Evolutionary conservation across 208 protist species (phyloP).

Genomic region (Lotmaria passim): DNA sequence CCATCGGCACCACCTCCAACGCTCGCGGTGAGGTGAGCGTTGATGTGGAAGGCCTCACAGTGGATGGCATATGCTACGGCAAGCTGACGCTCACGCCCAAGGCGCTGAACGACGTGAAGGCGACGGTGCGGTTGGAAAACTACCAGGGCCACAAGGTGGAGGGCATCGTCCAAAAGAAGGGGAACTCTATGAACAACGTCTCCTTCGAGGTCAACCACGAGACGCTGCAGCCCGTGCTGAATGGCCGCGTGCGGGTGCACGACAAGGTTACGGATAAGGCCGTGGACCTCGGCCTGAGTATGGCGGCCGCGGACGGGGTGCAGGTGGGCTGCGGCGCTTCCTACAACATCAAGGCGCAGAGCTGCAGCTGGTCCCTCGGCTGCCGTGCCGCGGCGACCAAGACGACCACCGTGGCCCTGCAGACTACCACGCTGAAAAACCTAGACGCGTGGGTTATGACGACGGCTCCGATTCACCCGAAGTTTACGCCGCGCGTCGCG

Average conservation of each 20-base stretch:
- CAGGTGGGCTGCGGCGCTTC: conserved; percentile 61
- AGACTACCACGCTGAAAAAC: conserved; percentile 45
- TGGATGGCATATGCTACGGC: conserved; percentile 35
- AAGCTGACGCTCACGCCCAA: conserved; percentile 58
- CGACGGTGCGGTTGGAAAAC: conserved; percentile 39
- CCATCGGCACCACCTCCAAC: conserved; percentile 52
- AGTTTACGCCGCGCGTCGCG: conserved; percentile 37
- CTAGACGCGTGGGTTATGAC: conserved; percentile 44
- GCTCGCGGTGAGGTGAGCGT: conserved; percentile 41
- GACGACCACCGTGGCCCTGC: conserved; percentile 43
- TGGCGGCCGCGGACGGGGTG: conserved; percentile 38
- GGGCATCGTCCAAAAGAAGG: conserved; percentile 37
- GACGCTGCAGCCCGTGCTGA: conserved; percentile 23
- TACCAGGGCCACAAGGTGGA: conserved; percentile 61
- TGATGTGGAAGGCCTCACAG: conserved; percentile 53
- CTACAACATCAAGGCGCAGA: conserved; percentile 56
- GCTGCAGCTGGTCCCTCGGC: conserved; percentile 53
- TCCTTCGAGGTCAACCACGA: conserved; percentile 52
- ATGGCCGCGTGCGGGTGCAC: conserved; percentile 47
- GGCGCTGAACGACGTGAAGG: conserved; percentile 37
- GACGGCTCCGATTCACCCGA: conserved; percentile 39
- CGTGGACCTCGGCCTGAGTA: conserved; percentile 59
- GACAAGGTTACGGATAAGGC: conserved; percentile 61
- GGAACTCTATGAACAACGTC: conserved; percentile 42
- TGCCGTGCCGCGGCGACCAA: conserved; percentile 40